Conservation (phyloP, 2,329 filamentous ascomycete genomes). For the Aspergillus pseudotamarii region DNA sequence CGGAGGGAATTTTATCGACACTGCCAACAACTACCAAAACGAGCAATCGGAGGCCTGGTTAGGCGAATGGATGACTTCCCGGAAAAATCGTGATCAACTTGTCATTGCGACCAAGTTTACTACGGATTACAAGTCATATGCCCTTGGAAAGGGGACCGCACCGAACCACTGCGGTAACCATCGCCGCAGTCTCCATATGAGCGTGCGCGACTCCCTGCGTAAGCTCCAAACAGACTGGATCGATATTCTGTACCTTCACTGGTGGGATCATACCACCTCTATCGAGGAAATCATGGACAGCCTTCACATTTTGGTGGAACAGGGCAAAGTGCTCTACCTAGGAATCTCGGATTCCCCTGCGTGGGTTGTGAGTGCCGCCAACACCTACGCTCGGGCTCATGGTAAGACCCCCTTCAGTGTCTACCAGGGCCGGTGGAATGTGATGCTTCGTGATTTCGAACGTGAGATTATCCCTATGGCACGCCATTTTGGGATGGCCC, state of each 20-base stretch:
- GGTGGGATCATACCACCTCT: constrained; percentile 51
- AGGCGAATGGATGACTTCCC: constrained; percentile 70
- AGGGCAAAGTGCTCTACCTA: constrained; percentile 47
- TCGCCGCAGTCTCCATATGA: constrained; percentile 46
- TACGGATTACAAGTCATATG: constrained; percentile 47
- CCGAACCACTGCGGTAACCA: constrained; percentile 51
- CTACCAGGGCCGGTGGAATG: constrained; percentile 46
- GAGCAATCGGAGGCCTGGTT: constrained; percentile 68
- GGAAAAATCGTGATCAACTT: constrained; percentile 67
- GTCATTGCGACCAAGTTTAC: constrained; percentile 73
- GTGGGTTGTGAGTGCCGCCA: constrained; percentile 45
- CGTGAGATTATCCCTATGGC: constrained; percentile 47
- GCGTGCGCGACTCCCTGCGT: constrained; percentile 46
- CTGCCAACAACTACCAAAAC: constrained; percentile 68
- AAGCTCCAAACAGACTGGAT: constrained; percentile 58
- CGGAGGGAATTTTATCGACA: constrained; percentile 76
- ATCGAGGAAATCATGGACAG: constrained; percentile 43
- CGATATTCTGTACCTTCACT: constrained; percentile 59
- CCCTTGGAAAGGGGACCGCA: constrained; percentile 47
- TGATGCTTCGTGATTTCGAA: constrained; percentile 44
- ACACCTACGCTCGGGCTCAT: constrained; percentile 42
- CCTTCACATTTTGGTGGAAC: constrained; percentile 42
- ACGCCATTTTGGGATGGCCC: constrained; percentile 46
- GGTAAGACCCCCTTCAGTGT: constrained; percentile 45
- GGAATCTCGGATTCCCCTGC: constrained; percentile 46